Base-by-base conservation (phyloP, 768 basidiomycete species). In the Leccinum aurantiacum region DNA sequence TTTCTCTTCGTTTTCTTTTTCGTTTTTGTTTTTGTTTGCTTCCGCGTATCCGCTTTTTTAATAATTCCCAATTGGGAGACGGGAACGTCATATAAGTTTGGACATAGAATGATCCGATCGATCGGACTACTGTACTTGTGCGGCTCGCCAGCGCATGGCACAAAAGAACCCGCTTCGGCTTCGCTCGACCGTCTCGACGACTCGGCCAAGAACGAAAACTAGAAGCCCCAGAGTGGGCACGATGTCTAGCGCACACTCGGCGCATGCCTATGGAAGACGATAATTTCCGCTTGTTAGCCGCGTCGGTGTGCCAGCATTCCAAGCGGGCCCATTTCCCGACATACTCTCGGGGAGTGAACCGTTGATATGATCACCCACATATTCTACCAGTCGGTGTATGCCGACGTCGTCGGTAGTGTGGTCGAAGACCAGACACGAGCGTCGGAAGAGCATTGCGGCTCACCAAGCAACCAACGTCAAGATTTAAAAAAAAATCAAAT, bases 111-210 rank as follows among this genome's bases (percentile, higher is more conserved):
- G 47, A 4, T 22, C 58, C 58, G 53, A 8, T 19, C 33, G 35
- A 54, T 33, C 63, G 63, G 63, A 65, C 59, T 24, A 13, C 11
- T 9, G 27, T 27, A 27, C 27, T 27, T 50, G 54, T 44, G 54
- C 6, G 31, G 15, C 49, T 50, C 49, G 9, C 17, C 9, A 14
- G 29, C 56, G 31, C 47, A 46, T 57, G 56, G 55, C 47, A 33
- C 33, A 19, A 10, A 51, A 22, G 3, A 25, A 17, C 38, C 31
- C 52, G 48, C 48, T 49, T 46, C 37, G 7, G 8, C 46, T 64
- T 59, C 47, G 62, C 53, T 31, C 54, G 49, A 27, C 27, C 27
- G 27, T 27, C 63, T 50, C 14, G 15, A 49, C 37, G 4, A 53
- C 41, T 60, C 31, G 31, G 44, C 24, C 24, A 8, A 49, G 27